Base-by-base conservation (phyloP, 805 yeast species). In the Scheffersomyces ergatensis region DNA sequence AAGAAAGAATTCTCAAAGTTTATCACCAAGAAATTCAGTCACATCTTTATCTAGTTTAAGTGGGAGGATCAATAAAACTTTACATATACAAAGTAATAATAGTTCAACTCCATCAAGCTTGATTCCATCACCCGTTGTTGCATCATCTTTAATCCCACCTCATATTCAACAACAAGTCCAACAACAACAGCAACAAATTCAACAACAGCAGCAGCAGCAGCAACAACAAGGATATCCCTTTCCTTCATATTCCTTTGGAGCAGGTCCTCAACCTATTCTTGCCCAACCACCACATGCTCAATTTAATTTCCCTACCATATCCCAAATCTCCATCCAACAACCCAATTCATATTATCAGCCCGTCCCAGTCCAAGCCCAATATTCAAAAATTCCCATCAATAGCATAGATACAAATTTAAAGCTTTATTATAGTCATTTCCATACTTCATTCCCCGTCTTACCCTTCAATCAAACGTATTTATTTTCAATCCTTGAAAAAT, bases 361-460 rank as follows among this genome's bases (percentile, higher is more conserved):
- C 19, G 21, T 32, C 36, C 39, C 35, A 36, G 14, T 33, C 43
- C 49, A 36, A 31, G 35, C 24, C 4, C 36, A 18, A 13, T 34
- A 39, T 26, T 33, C 36, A 13, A 51, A 48, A 33, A 40, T 46
- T n/a, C 45, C 54, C 13, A 46, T 48, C 18, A 48, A 55, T 36
- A n/a, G 37, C 11, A 36, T 68, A 7, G 71, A 68, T 21, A 42
- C 45, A 15, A 68, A 67, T 47, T 42, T 74, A 15, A 65, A 62
- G 26, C 40, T 60, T 4, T 77, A 77, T 50, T 77, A 74, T 47
- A 33, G 60, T 6, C 67, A 60, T 33, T 64, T 72, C 49, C 81
- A 77, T 47, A 40, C 45, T 1, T 65, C 60, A 34, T 71, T 74
- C 46, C 80, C 82, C 6, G 55, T 77, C 3, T 55, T 78, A 19